These are phyloP conservation scores for Neonectria magnoliae DNA, from an alignment of 2,329 filamentous ascomycete species.

Conservation along the genomic window DNA sequence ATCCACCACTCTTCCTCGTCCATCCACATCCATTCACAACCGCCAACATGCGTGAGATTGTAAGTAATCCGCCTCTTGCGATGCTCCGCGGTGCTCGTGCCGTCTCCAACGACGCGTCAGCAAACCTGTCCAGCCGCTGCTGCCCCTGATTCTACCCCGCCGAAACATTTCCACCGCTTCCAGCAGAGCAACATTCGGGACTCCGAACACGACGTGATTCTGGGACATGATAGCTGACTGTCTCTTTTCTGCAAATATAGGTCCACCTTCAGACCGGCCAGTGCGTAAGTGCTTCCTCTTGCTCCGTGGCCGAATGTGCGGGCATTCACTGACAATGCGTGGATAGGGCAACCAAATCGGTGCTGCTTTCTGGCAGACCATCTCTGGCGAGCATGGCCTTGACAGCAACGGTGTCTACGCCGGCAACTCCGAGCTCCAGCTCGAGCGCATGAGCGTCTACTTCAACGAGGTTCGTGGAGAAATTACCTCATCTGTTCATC, in stretches of 20 bases:
- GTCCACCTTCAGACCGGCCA: slow-evolving; percentile 99
- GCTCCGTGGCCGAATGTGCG: not conserved
- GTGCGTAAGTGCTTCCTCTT: slow-evolving; percentile 74
- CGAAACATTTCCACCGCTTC: slow-evolving; percentile 34
- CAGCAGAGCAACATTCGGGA: slow-evolving; percentile 28
- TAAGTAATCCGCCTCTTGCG: slow-evolving; percentile 19
- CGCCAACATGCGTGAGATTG: slow-evolving; percentile 69
- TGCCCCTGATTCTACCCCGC: slow-evolving; percentile 54
- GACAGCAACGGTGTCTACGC: slow-evolving; percentile 99
- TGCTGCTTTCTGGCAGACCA: slow-evolving; percentile 98
- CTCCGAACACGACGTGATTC: slow-evolving; percentile 16
- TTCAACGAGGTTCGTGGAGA: slow-evolving; percentile 75
- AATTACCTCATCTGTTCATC: not conserved
- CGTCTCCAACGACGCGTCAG: slow-evolving; percentile 52
- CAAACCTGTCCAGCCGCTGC: slow-evolving; percentile 22
- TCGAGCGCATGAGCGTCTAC: slow-evolving; percentile 99
- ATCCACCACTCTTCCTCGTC: slow-evolving; percentile 40
- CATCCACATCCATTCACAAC: slow-evolving; percentile 39
- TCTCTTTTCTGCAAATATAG: slow-evolving; percentile 68
- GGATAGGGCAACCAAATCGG: slow-evolving; percentile 98
- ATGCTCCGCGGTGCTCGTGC: slow-evolving; percentile 25
- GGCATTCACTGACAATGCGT: slow-evolving; percentile 50
- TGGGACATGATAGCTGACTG: slow-evolving; percentile 62
- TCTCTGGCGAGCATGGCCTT: slow-evolving; percentile 93
- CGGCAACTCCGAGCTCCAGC: slow-evolving; percentile 97